These are phyloP conservation scores for Paraconiothyrium brasiliense DNA, from an alignment of 2,329 filamentous ascomycete species.

Conservation along the genomic window DNA sequence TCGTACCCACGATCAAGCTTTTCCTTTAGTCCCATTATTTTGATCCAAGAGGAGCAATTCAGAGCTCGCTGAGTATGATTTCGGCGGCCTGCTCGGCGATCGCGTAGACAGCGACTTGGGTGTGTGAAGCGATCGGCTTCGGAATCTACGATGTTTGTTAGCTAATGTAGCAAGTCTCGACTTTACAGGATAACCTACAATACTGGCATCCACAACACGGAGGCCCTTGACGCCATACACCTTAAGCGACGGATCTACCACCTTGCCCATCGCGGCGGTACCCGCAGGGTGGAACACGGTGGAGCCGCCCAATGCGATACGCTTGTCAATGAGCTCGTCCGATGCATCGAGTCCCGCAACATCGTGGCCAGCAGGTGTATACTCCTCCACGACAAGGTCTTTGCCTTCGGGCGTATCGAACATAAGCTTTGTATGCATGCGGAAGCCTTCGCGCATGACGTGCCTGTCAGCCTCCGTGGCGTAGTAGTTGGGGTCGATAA, in stretches of 20 bases:
- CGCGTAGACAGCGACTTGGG: constrained; percentile 35
- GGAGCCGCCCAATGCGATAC: constrained; percentile 54
- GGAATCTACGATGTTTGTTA: constrained; percentile 27
- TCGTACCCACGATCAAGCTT: not conserved
- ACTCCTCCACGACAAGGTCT: constrained; percentile 54
- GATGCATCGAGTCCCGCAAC: constrained; percentile 41
- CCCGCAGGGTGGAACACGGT: constrained; percentile 68
- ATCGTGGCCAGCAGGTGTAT: constrained; percentile 52
- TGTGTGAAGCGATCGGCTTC: constrained; percentile 32
- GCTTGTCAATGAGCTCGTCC: constrained; percentile 63
- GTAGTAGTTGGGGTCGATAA: constrained; percentile 63
- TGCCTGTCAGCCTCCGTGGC: constrained; percentile 60
- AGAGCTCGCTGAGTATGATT: constrained; percentile 20
- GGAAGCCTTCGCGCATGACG: constrained; percentile 58
- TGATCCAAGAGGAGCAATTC: not conserved
- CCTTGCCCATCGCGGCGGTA: constrained; percentile 66
- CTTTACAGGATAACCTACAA: constrained; percentile 24
- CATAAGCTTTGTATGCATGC: constrained; percentile 55
- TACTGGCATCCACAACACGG: constrained; percentile 53
- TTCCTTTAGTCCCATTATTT: not conserved
- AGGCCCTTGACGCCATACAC: constrained; percentile 62
- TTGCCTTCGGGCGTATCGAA: constrained; percentile 56
- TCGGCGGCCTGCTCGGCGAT: constrained; percentile 35
- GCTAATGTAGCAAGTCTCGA: not conserved
- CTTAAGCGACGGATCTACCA: constrained; percentile 57